phyloP scores from a whole-genome alignment of 73 alveolate species.

The Breviolum minutum region DNA sequence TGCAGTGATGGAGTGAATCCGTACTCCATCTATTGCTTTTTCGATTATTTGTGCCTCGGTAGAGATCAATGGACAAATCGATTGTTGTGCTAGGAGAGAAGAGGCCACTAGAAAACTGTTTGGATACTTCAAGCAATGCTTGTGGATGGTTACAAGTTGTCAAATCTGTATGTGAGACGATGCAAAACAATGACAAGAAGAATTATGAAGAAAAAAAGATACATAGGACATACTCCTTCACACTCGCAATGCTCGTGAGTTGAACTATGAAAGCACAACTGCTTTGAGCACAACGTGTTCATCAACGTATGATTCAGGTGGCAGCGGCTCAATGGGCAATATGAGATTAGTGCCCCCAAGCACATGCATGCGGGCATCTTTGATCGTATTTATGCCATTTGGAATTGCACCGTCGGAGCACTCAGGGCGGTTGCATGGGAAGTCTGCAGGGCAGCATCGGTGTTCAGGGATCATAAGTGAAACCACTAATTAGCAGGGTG shows the following conservation, averaged over 20 bases:
- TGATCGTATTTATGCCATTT: slow-evolving; percentile 73
- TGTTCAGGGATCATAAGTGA: not conserved
- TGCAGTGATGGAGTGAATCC: slow-evolving; percentile 92
- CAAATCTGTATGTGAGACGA: no score
- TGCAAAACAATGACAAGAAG: no score
- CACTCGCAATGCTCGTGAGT: no score
- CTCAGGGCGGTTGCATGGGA: not conserved
- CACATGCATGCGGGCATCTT: slow-evolving; percentile 44
- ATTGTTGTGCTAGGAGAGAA: no score
- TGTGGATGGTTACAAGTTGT: no score
- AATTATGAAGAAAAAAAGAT: no score
- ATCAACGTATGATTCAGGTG: not conserved
- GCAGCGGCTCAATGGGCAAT: slow-evolving; percentile 48
- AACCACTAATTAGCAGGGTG: no score
- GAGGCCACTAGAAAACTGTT: no score
- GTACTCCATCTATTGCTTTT: slow-evolving; percentile 63
- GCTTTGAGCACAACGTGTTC: no score
- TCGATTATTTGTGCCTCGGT: slow-evolving; percentile 10
- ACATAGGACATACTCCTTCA: no score
- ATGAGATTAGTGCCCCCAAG: slow-evolving; percentile 40
- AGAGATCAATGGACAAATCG: not conserved
- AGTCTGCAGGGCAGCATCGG: not conserved
- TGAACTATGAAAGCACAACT: no score
- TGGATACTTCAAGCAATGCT: no score
- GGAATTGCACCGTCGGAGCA: slow-evolving; percentile 68